These are phyloP conservation scores for Amanita jacksonii DNA, from an alignment of 768 basidiomycete species.

Conservation along the genomic window DNA sequence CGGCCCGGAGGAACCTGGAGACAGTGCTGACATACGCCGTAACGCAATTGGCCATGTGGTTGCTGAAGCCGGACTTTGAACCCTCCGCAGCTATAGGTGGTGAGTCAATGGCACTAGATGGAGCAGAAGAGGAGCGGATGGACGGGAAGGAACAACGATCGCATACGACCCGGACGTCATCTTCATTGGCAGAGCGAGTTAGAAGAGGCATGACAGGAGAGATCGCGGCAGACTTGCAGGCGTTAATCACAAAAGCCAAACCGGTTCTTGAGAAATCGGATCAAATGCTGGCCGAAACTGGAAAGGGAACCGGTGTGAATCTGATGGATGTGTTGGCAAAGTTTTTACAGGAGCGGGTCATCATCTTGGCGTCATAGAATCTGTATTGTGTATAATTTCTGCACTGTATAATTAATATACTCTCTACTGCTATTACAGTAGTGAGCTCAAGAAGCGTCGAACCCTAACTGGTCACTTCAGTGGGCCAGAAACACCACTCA, in stretches of 20 bases:
- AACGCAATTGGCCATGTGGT: conserved; percentile 74
- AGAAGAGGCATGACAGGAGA: conserved; percentile 75
- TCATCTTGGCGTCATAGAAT: conserved; percentile 26
- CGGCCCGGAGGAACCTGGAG: conserved; percentile 56
- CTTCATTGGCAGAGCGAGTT: conserved; percentile 53
- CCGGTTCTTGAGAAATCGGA: conserved; percentile 54
- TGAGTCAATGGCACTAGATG: conserved; percentile 26
- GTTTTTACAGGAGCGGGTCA: conserved; percentile 58
- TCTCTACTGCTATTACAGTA: too few relatives aligned
- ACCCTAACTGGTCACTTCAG: too few relatives aligned
- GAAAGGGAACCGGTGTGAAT: conserved; percentile 34
- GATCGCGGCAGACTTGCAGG: conserved; percentile 63
- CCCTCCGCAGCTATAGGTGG: conserved; percentile 26
- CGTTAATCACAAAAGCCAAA: conserved; percentile 55
- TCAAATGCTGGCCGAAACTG: conserved; percentile 23
- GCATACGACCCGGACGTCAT: conserved; percentile 32
- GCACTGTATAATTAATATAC: too few relatives aligned
- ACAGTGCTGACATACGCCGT: conserved; percentile 58
- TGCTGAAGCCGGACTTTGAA: conserved; percentile 65
- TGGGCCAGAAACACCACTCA: conserved; percentile 10
- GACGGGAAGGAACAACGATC: conserved; percentile 28
- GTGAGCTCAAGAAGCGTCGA: too few relatives aligned
- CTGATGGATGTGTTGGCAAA: conserved; percentile 49
- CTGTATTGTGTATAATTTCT: neutral
- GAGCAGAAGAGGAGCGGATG: conserved; percentile 10